Percentiles rank a stretch among this genome's conserved stretches.
These are phyloP conservation scores for Metschnikowia colocasiae DNA, from an alignment of 805 yeast species.

Conservation along the genomic window DNA sequence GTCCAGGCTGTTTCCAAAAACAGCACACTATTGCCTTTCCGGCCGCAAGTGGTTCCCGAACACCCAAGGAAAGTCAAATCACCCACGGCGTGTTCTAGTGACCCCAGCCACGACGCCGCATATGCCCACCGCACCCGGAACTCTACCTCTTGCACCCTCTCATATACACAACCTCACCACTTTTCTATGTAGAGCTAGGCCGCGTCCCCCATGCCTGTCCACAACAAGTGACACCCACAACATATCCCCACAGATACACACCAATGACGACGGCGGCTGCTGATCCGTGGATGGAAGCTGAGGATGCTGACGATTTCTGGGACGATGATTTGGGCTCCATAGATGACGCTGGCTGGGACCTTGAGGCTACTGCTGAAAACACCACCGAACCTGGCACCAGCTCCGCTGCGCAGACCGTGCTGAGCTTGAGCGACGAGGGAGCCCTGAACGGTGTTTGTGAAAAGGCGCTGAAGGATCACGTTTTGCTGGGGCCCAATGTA, in stretches of 20 bases:
- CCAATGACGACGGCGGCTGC: conserved; percentile 2
- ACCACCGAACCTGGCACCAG: background rate
- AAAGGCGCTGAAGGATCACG: too few species aligned
- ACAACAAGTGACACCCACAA: background rate
- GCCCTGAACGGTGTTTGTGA: background rate
- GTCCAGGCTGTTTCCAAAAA: too few species aligned
- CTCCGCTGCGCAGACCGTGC: background rate
- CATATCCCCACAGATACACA: background rate
- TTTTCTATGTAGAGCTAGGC: background rate
- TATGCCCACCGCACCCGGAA: background rate
- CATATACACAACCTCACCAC: conserved; percentile 1
- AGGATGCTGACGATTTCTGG: conserved; percentile 15
- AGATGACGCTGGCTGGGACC: conserved; percentile 6
- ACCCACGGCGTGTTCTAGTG: too few species aligned
- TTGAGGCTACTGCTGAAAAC: background rate
- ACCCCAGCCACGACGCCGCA: background rate
- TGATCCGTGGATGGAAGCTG: conserved; percentile 6
- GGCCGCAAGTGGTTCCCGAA: too few species aligned
- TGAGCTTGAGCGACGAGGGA: background rate
- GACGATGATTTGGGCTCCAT: conserved; percentile 12
- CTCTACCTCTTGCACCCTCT: background rate
- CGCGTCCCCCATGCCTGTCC: background rate
- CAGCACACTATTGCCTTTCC: too few species aligned
- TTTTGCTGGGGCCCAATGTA: too few species aligned
- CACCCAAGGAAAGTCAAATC: too few species aligned